Evolutionary conservation across 78 protist species (phyloP), one percentile per base, ranked within the genome.

Genomic region (Chrysochromulina parva): DNA sequence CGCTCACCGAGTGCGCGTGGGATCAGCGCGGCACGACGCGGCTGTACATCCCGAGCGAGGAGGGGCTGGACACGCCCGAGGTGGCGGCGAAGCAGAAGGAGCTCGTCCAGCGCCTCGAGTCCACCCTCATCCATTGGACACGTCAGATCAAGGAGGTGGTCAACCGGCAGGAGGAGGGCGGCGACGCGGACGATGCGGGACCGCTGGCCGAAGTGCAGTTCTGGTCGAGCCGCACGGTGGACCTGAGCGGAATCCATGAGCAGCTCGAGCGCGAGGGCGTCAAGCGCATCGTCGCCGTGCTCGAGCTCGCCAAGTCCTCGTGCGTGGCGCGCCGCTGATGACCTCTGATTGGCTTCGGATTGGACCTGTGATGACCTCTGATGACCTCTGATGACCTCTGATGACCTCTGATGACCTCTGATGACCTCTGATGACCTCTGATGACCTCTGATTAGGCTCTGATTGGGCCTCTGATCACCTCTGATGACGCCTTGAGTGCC

Each of bases 51-150:
- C 99, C 99, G 14, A n/a, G n/a, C n/a, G 1, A 26, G 3, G 96
- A 95, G 82, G 81, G 84, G 17, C 10, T 87, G 13, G 0, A 57
- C 11, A 38, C 20, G 11, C 17, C 57, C 10, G 88, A 26, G 11
- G 57, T 0, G 10, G 92, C 95, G 1, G 67, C 91, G 14, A 28
- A 6, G 3, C 90, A 96, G 67, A 94, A 93, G 92, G 96, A 95
- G 48, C 92, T 96, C 11, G 94, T 95, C 19, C 96, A 93, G 66
- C 90, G 96, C 0, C 93, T 96, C n/a, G 93, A 95, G 74, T 81
- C 88, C 48, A 86, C 93, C 11, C 91, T 97, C 52, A 94, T 97
- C 65, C 97, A 96, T 87, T 97, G 99, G 99, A 96, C 98, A 11
- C 71, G 97, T 11, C 96, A 92, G 78, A 93, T 97, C 73, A 94